Evolutionary conservation across 2,329 filamentous ascomycete genomes (phyloP).

Genomic region (Claviceps digitariae): DNA sequence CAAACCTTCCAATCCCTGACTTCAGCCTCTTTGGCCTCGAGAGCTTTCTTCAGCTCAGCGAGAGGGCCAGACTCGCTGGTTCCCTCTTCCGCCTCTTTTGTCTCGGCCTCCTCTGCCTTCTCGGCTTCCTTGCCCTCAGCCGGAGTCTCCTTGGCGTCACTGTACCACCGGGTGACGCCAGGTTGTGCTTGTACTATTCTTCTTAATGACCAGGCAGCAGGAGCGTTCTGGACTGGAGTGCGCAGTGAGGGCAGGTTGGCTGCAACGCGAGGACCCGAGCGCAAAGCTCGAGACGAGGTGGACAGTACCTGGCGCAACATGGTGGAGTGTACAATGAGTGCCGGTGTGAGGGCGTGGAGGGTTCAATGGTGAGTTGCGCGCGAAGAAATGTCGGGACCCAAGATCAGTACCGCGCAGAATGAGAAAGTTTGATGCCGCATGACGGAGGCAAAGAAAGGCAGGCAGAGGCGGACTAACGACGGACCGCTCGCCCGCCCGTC

Average conservation of each 20-base stretch:
- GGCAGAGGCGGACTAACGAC: conserved; percentile 16
- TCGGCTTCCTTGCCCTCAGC: conserved; percentile 15
- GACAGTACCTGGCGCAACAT: conserved; percentile 35
- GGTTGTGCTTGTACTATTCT: conserved; percentile 17
- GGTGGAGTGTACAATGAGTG: conserved; percentile 8
- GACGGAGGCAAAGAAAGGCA: conserved; percentile 2
- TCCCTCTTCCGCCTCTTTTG: conserved; percentile 14
- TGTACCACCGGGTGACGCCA: conserved; percentile 31
- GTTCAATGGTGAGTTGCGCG: conserved; percentile 5
- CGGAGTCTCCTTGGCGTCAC: conserved; percentile 28
- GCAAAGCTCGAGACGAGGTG: conserved; percentile 29
- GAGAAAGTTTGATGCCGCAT: conserved; percentile 16
- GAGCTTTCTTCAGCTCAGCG: conserved; percentile 34
- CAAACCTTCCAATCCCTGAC: conserved; percentile 71
- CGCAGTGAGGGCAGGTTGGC: conserved; percentile 22
- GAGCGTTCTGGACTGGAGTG: conserved; percentile 24
- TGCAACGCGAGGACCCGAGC: conserved; percentile 25
- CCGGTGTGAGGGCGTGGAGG: conserved; percentile 6
- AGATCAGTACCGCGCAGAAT: neutral
- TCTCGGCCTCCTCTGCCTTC: neutral
- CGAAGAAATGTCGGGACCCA: neutral
- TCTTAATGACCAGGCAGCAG: conserved; percentile 23
- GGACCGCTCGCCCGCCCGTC: conserved; percentile 12
- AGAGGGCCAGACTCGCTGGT: conserved; percentile 22
- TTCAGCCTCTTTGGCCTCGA: conserved; percentile 39